phyloP scores from a whole-genome alignment of 148 eudicot species.

The Cornus suecica region DNA sequence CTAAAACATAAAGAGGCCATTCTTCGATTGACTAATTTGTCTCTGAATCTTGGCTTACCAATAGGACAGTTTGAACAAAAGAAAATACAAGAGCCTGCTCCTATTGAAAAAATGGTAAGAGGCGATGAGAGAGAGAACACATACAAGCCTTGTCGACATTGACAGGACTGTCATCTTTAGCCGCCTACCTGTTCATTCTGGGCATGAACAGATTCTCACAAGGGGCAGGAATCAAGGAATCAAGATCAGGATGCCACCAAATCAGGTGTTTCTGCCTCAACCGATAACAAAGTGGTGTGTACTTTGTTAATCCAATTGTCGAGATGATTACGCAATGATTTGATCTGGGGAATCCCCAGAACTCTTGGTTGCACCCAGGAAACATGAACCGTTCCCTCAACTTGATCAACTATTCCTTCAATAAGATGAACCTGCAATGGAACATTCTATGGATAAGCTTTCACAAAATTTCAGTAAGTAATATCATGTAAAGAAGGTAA shows the following conservation, averaged over 20 bases:
- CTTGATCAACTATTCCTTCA: slow-evolving; percentile 94
- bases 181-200: slow-evolving; percentile 13
- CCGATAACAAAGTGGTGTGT: slow-evolving; percentile 73
- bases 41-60: too few relatives aligned
- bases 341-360: slow-evolving; percentile 71
- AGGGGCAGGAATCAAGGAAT: slow-evolving; percentile 1
- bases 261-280: slow-evolving; percentile 97
- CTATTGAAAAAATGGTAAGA: neutral
- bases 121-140: slow-evolving; percentile 14
- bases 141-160: slow-evolving; percentile 11
- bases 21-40: neutral
- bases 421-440: slow-evolving; percentile 84
- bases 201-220: slow-evolving; percentile 22
- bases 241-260: slow-evolving; percentile 50
- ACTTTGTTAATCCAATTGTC: slow-evolving; percentile 88
- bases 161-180: slow-evolving; percentile 9
- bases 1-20: neutral
- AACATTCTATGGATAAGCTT: neutral
- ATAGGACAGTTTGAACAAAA: neutral
- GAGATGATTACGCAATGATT: slow-evolving; percentile 69
- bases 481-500: neutral
- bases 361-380: slow-evolving; percentile 99
- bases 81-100: slow-evolving; percentile 9
- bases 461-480: neutral
- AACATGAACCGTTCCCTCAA: slow-evolving; percentile 82